These are phyloP conservation scores for Solanum habrochaites DNA, from an alignment of 257 asterid genomes.

Conservation along the genomic window DNA sequence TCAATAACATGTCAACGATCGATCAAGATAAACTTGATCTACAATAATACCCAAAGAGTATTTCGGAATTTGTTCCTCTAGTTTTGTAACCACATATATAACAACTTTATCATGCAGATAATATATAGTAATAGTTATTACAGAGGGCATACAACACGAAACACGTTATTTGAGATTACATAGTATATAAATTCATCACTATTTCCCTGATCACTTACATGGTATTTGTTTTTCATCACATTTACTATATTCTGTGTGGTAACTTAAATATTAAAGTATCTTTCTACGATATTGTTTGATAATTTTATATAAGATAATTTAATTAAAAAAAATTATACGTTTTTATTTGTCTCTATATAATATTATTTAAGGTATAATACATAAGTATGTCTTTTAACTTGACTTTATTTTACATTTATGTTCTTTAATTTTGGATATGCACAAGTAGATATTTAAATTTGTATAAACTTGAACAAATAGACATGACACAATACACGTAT, in stretches of 20 bases:
- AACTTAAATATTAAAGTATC: not conserved
- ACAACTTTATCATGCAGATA: not conserved
- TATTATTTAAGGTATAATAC: too few species aligned
- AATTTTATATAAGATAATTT: not conserved
- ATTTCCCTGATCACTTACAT: not conserved
- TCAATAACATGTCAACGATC: not conserved
- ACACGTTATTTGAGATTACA: not conserved
- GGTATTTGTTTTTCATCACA: not conserved
- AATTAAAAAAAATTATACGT: not conserved
- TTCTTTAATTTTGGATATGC: too few species aligned
- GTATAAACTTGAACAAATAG: too few species aligned
- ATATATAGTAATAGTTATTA: not conserved
- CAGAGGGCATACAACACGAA: not conserved
- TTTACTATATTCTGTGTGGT: not conserved
- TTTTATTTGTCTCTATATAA: not conserved
- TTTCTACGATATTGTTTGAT: not conserved
- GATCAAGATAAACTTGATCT: not conserved
- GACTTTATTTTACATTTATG: too few species aligned
- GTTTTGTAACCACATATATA: not conserved
- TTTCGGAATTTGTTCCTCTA: not conserved
- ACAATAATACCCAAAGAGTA: not conserved
- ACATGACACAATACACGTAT: too few species aligned
- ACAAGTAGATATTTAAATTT: too few species aligned
- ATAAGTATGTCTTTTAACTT: too few species aligned
- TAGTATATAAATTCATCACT: not conserved